Base-by-base conservation (phyloP, 306 rosid genomes). In the Lupinus albus region DNA sequence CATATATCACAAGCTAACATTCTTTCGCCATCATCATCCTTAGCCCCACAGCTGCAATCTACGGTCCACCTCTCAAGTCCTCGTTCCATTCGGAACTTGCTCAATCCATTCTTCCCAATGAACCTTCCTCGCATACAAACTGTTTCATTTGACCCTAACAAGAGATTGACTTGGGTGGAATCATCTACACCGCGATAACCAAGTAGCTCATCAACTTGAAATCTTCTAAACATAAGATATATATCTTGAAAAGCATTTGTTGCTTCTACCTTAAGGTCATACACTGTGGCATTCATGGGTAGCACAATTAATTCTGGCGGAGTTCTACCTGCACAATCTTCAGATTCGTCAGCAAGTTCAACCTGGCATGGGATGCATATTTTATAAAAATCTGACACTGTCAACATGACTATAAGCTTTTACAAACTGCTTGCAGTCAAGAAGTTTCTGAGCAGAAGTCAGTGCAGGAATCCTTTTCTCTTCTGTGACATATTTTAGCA, bases 41-140 rank as follows among this genome's bases (percentile, higher is more conserved):
- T 87, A 1, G 97, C 94, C 50, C 97, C 97, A 16, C 98, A 93
- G 72, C 72, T 77, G 78, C 98, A 93, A 49, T 93, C 97, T 6
- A 93, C 97, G 0, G 97, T 93, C 98, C 98, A 93, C 75, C 94
- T 79, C 82, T 93, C 98, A 15, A 84, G 67, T 50, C 98, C 98
- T 3, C 97, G 82, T 75, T 93, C 98, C 96, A 90, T 93, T 71
- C 84, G 80, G 70, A 78, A 93, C 85, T 85, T 86, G 64, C 78
- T 83, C 75, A 85, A 80, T 4, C 81, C 94, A 38, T 61, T 82
- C 73, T 84, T 93, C 13, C 78, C 96, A 1, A 66, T 73, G 83
- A 88, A 89, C 66, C 83, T 80, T 76, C 98, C 98, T 67, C 81
- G 79, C 25, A 88, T 77, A 33, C 87, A 59, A 11, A 93, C 81